A percentile compares a stretch with the other conserved stretches of the same genome.
These are phyloP conservation scores for Pythium volutum DNA, from an alignment of 352 stramenopile genomes.

Conservation along the genomic window DNA sequence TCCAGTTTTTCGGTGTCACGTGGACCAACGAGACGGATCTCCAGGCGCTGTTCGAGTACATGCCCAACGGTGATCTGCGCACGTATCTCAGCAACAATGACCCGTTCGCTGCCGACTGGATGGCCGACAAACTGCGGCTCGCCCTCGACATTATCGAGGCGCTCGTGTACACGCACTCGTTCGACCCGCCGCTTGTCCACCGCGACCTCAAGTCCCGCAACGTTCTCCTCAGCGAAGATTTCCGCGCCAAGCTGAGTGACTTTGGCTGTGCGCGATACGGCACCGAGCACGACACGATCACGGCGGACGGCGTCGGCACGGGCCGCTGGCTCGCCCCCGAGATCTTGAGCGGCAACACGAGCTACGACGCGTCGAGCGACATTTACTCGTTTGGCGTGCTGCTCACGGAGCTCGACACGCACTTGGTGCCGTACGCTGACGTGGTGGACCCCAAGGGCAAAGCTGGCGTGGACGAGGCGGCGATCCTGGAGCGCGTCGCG, in stretches of 20 bases:
- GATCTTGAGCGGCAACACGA: constrained; percentile 4
- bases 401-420: not conserved
- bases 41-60: not conserved
- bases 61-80: not conserved
- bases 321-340: constrained; percentile 20
- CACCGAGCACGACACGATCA: constrained; percentile 13
- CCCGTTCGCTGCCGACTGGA: not conserved
- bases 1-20: no score
- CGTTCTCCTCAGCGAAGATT: constrained; percentile 9
- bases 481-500: not conserved
- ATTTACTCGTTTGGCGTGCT: not conserved
- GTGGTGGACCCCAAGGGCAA: not conserved
- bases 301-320: constrained; percentile 19
- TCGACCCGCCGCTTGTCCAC: constrained; percentile 6
- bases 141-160: constrained; percentile 5
- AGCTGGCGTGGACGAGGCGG: not conserved
- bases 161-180: constrained; percentile 2
- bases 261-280: constrained; percentile 11
- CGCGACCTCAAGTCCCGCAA: constrained; percentile 24
- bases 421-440: not conserved
- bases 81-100: not conserved
- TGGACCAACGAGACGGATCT: no score
- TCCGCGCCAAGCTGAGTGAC: constrained; percentile 18
- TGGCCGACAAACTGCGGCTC: constrained; percentile 7
- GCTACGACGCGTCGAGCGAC: not conserved